Conservation (phyloP, 164 flowering plant species). For the Kalanchoe fedtschenkoi region DNA sequence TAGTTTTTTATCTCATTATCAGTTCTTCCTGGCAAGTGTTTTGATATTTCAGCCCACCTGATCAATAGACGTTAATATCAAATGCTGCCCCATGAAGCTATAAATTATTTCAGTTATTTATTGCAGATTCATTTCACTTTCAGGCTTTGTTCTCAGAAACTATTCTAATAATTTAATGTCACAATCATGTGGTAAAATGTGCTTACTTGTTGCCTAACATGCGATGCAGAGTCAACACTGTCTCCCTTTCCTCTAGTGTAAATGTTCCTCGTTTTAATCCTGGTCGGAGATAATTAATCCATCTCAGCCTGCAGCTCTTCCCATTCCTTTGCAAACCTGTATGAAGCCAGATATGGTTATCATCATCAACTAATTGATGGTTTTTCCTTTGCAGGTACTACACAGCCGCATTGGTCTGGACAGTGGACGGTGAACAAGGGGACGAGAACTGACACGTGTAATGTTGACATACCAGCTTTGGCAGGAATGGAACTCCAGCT, state of each 20-base stretch:
- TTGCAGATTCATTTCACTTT: no score
- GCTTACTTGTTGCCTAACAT: conserved; percentile 83
- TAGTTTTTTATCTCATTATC: conserved; percentile 88
- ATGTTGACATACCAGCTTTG: conserved; percentile 44
- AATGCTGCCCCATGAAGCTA: neutral
- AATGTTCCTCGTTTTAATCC: conserved; percentile 68
- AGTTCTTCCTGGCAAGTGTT: conserved; percentile 80
- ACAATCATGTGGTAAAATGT: neutral
- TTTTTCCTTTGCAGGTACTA: neutral
- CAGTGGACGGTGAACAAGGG: neutral
- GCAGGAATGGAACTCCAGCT: conserved; percentile 79
- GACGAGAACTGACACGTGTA: neutral
- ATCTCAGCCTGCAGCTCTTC: conserved; percentile 83
- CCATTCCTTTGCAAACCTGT: conserved; percentile 85
- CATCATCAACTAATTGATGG: neutral
- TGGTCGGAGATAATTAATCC: conserved; percentile 87
- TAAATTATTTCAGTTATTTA: neutral
- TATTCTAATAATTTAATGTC: neutral
- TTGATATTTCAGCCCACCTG: conserved; percentile 92
- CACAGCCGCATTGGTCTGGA: neutral
- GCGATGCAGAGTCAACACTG: conserved; percentile 49
- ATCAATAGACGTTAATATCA: neutral
- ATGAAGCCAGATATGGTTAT: neutral
- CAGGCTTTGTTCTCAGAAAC: neutral
- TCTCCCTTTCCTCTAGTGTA: conserved; percentile 51